These are phyloP conservation scores for Boletus sp. DNA, from an alignment of 768 basidiomycete genomes.

Conservation along the genomic window DNA sequence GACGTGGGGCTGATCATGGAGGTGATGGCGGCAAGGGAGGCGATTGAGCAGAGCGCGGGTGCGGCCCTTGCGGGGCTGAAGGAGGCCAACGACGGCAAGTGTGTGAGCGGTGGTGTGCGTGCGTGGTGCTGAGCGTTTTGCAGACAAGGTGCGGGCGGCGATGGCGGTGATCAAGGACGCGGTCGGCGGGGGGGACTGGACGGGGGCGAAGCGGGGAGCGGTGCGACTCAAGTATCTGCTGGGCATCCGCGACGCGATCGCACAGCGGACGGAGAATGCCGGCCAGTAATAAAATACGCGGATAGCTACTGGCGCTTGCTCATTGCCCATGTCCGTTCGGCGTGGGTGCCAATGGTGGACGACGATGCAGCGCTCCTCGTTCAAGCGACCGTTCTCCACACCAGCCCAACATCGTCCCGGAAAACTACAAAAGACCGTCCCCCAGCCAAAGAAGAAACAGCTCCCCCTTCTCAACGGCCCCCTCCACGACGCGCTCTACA, in stretches of 20 bases:
- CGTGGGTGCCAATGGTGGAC: neutral
- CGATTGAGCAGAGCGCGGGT: slow-evolving; percentile 56
- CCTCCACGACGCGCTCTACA: slow-evolving; percentile 35
- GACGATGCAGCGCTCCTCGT: slow-evolving; percentile 5
- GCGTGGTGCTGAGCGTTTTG: neutral
- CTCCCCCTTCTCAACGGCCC: slow-evolving; percentile 24
- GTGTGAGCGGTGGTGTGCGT: neutral
- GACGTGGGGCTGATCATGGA: slow-evolving; percentile 70
- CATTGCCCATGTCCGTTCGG: neutral
- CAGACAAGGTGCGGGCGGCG: slow-evolving; percentile 53
- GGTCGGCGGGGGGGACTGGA: slow-evolving; percentile 55
- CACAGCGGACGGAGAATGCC: slow-evolving; percentile 22
- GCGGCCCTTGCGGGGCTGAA: slow-evolving; percentile 50
- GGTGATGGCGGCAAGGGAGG: slow-evolving; percentile 77
- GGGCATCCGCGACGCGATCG: slow-evolving; percentile 46
- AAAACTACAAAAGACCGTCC: neutral
- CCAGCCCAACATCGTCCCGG: neutral
- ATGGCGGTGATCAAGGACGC: slow-evolving; percentile 44
- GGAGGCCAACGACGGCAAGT: slow-evolving; percentile 54
- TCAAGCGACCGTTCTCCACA: slow-evolving; percentile 12
- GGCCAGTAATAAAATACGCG: neutral
- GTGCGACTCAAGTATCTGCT: slow-evolving; percentile 74
- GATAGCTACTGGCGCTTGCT: too few relatives aligned
- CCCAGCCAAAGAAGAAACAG: neutral
- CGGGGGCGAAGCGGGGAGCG: slow-evolving; percentile 50